phyloP scores from a whole-genome alignment of 176 grass and related monocot species.

The Canna indica region DNA sequence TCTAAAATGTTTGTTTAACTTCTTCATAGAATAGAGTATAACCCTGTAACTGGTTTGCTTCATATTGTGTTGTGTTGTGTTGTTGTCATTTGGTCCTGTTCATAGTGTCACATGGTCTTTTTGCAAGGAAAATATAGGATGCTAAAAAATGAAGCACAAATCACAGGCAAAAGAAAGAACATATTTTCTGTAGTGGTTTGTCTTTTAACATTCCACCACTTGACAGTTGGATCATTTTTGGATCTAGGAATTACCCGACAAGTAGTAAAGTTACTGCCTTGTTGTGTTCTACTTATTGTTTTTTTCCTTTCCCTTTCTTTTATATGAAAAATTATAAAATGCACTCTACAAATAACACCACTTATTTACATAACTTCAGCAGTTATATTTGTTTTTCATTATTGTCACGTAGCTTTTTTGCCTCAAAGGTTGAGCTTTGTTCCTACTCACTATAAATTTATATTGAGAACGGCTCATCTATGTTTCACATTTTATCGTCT shows the following conservation, averaged over 20 bases:
- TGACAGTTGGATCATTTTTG: background rate
- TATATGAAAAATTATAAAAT: background rate
- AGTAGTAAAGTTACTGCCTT: background rate
- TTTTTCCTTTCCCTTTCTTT: background rate
- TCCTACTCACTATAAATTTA: too few species aligned
- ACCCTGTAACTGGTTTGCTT: background rate
- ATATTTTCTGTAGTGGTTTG: background rate
- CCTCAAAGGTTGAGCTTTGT: too few species aligned
- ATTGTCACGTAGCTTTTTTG: too few species aligned
- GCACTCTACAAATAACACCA: too few species aligned
- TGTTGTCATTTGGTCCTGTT: background rate
- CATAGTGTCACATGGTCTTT: background rate
- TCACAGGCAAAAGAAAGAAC: background rate
- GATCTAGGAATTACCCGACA: too few species aligned
- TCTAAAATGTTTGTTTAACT: conserved; percentile 5
- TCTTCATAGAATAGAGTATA: background rate
- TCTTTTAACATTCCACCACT: background rate
- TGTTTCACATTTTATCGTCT: background rate
- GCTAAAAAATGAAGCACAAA: too few species aligned
- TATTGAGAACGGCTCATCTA: background rate
- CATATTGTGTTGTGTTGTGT: background rate
- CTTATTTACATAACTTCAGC: too few species aligned
- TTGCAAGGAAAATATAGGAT: background rate
- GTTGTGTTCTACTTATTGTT: background rate
- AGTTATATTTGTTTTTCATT: background rate